Conservation (phyloP, 1,284 basidiomycete genomes). For the Trametes versicolor region DNA sequence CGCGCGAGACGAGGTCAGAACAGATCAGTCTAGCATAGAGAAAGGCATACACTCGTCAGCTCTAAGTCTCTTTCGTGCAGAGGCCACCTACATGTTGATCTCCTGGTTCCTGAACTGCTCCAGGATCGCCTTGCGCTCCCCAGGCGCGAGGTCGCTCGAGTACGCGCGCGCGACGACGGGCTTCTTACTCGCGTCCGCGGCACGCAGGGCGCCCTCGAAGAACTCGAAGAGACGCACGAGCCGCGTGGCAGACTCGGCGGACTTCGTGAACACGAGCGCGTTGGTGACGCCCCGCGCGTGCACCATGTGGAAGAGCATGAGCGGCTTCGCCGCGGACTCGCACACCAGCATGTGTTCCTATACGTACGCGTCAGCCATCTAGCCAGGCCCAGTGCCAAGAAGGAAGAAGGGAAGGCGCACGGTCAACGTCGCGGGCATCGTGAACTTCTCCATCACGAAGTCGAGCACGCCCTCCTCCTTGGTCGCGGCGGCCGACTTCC, state of each 20-base stretch:
- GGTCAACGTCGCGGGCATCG: conserved; percentile 80
- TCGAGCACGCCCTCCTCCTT: conserved; percentile 56
- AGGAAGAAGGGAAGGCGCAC: conserved; percentile 55
- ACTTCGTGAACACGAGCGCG: conserved; percentile 95
- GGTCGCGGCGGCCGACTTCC: conserved; percentile 39
- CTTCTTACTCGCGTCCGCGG: conserved; percentile 34
- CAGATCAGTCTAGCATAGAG: conserved; percentile 77
- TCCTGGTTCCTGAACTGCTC: conserved; percentile 85
- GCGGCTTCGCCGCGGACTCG: conserved; percentile 85
- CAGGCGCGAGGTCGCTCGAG: conserved; percentile 85
- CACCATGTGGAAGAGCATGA: conserved; percentile 90
- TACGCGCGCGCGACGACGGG: conserved; percentile 72
- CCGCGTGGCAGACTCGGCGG: conserved; percentile 88
- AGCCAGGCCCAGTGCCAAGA: neutral
- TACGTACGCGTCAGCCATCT: neutral
- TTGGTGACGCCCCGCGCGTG: conserved; percentile 68
- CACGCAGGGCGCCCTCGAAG: conserved; percentile 70
- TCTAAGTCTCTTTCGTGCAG: neutral
- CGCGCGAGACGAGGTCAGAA: conserved; percentile 95
- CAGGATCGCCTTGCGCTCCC: conserved; percentile 82
- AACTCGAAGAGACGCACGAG: conserved; percentile 87
- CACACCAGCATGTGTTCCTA: conserved; percentile 92
- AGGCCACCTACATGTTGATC: conserved; percentile 78
- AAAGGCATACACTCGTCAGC: neutral
- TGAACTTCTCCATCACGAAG: conserved; percentile 80